A percentile compares a stretch with the other conserved stretches of the same genome.
phyloP scores from a whole-genome alignment of 169 alveolate genomes.

The Nephromyces sp. region DNA sequence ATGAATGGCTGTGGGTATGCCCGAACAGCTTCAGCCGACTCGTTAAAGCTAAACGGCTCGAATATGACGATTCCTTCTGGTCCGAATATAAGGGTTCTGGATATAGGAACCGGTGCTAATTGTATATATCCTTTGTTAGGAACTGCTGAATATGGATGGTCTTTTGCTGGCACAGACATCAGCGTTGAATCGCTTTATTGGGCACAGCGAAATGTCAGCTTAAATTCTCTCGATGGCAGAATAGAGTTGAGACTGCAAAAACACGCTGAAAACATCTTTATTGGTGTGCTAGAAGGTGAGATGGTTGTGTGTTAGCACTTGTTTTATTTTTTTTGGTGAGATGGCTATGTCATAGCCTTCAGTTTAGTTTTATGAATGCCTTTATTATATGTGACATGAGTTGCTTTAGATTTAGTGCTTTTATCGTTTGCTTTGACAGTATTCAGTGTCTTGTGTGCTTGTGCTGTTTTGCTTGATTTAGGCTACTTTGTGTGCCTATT shows the following conservation, averaged over 20 bases:
- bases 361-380: too few relatives aligned
- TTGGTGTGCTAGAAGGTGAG: too few relatives aligned
- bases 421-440: too few relatives aligned
- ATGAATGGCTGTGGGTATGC: not conserved
- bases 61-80: constrained; percentile 28
- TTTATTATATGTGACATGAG: too few relatives aligned
- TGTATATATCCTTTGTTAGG: constrained; percentile 44
- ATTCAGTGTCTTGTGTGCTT: too few relatives aligned
- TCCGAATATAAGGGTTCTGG: constrained; percentile 26
- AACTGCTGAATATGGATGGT: constrained; percentile 35
- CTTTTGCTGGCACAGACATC: constrained; percentile 43
- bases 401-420: too few relatives aligned
- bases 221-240: constrained; percentile 9
- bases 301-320: too few relatives aligned
- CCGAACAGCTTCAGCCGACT: not conserved
- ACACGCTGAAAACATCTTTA: constrained; percentile 7
- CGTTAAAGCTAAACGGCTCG: not conserved
- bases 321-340: too few relatives aligned
- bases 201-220: constrained; percentile 18
- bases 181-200: constrained; percentile 23
- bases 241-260: constrained; percentile 27
- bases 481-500: too few relatives aligned
- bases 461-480: too few relatives aligned
- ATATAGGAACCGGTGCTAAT: constrained; percentile 50
- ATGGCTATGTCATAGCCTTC: too few relatives aligned